Conservation (phyloP, 768 basidiomycete species). For the Collybia sordida region DNA sequence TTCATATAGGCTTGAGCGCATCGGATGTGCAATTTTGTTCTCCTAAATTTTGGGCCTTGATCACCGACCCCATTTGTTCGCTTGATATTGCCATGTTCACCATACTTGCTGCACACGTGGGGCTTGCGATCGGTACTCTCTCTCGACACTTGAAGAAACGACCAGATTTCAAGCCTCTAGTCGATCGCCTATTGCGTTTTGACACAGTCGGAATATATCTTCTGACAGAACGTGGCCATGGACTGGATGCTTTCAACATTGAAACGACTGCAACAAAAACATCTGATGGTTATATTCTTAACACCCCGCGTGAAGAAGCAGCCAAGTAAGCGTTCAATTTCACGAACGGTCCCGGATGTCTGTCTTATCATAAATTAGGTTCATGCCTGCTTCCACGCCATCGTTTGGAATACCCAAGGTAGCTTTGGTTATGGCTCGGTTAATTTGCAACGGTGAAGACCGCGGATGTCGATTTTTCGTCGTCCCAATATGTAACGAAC, state of each 20-base stretch:
- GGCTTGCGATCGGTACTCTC: slow-evolving; percentile 53
- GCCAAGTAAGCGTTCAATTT: slow-evolving; percentile 43
- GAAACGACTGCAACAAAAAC: slow-evolving; percentile 60
- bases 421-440: slow-evolving; percentile 54
- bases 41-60: slow-evolving; percentile 50
- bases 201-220: slow-evolving; percentile 55
- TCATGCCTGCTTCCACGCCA: slow-evolving; percentile 60
- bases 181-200: slow-evolving; percentile 49
- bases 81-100: slow-evolving; percentile 54
- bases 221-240: slow-evolving; percentile 57
- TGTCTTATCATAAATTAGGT: slow-evolving; percentile 31
- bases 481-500: slow-evolving; percentile 53
- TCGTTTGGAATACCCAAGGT: slow-evolving; percentile 53
- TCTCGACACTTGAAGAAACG: slow-evolving; percentile 46
- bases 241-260: slow-evolving; percentile 59
- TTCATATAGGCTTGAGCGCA: slow-evolving; percentile 36
- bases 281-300: slow-evolving; percentile 48
- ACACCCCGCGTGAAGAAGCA: slow-evolving; percentile 58
- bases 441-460: slow-evolving; percentile 51
- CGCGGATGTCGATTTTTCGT: slow-evolving; percentile 53
- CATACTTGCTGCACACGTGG: slow-evolving; percentile 51
- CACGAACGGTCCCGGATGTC: slow-evolving; percentile 1
- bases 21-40: slow-evolving; percentile 50
- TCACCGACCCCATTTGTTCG: slow-evolving; percentile 51
- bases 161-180: slow-evolving; percentile 48